These are phyloP conservation scores for Peronospora belbahrii DNA, from an alignment of 352 stramenopile species.

Conservation along the genomic window DNA sequence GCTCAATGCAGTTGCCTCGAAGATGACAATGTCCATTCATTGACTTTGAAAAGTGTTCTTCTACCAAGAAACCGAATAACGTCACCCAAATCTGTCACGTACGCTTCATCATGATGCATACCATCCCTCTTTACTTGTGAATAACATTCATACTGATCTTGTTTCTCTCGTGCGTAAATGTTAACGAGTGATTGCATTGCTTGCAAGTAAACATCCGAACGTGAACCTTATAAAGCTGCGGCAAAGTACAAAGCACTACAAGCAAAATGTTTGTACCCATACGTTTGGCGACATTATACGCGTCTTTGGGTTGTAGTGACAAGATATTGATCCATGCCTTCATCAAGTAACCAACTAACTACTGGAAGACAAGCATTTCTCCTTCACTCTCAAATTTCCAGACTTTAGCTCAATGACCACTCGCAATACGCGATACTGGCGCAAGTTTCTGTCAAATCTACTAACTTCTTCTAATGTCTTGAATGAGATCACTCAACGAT, in stretches of 20 bases:
- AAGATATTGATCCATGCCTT: not conserved
- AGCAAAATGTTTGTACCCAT: conserved; percentile 31
- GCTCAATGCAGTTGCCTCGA: conserved; percentile 3
- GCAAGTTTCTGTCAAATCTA: conserved; percentile 32
- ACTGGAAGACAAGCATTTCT: not conserved
- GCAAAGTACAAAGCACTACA: conserved; percentile 60
- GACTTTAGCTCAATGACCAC: conserved; percentile 20
- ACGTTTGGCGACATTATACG: conserved; percentile 37
- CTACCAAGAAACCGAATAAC: conserved; percentile 65
- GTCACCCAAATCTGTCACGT: conserved; percentile 75
- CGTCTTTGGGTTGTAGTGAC: conserved; percentile 34
- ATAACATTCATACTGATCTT: not conserved
- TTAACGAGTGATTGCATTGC: conserved; percentile 43
- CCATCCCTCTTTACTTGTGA: too few species aligned
- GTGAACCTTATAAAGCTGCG: conserved; percentile 40
- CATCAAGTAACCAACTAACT: not conserved
- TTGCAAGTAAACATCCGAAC: conserved; percentile 34
- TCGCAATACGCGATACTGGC: conserved; percentile 41
- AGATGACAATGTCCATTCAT: conserved; percentile 56
- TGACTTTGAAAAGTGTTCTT: conserved; percentile 71
- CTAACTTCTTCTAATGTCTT: conserved; percentile 3
- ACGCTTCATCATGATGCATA: not conserved
- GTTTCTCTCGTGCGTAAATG: too few species aligned
- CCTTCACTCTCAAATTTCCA: conserved; percentile 17
- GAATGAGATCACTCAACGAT: not conserved